These are phyloP conservation scores for Panicum virgatum DNA, from an alignment of 202 grass and related monocot species.

Conservation along the genomic window DNA sequence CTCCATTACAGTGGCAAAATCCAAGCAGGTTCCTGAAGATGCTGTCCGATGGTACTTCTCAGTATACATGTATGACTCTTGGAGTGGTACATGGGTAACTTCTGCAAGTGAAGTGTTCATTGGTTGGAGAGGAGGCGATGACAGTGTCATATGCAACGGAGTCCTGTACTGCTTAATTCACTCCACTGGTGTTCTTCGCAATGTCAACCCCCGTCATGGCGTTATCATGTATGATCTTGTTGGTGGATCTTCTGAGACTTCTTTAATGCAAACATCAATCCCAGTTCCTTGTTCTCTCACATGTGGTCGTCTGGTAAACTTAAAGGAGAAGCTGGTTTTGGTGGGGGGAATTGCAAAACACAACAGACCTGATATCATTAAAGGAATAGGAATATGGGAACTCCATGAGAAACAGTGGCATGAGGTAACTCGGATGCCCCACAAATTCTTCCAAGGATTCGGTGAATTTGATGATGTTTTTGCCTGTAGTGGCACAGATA, in stretches of 20 bases:
- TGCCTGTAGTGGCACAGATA: constrained; percentile 66
- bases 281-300: constrained; percentile 74
- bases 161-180: constrained; percentile 83
- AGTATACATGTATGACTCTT: constrained; percentile 65
- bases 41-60: constrained; percentile 68
- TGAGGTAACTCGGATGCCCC: constrained; percentile 74
- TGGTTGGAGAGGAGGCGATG: constrained; percentile 85
- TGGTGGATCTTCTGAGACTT: constrained; percentile 30
- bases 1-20: constrained; percentile 64
- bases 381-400: constrained; percentile 88
- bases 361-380: constrained; percentile 90
- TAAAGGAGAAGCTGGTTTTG: constrained; percentile 75
- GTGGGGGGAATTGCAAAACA: constrained; percentile 86
- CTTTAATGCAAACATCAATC: constrained; percentile 54
- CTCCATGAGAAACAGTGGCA: constrained; percentile 65
- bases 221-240: constrained; percentile 66
- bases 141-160: constrained; percentile 76
- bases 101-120: constrained; percentile 60
- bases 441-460: constrained; percentile 88
- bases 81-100: constrained; percentile 50
- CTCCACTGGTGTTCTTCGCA: constrained; percentile 72
- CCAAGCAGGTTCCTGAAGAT: constrained; percentile 69
- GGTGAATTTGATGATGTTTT: constrained; percentile 91
- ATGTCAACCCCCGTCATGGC: constrained; percentile 62
- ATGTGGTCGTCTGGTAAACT: constrained; percentile 74